Conservation (phyloP, 495 filamentous ascomycete species). For the Pseudomonodictys pantanalensis region DNA sequence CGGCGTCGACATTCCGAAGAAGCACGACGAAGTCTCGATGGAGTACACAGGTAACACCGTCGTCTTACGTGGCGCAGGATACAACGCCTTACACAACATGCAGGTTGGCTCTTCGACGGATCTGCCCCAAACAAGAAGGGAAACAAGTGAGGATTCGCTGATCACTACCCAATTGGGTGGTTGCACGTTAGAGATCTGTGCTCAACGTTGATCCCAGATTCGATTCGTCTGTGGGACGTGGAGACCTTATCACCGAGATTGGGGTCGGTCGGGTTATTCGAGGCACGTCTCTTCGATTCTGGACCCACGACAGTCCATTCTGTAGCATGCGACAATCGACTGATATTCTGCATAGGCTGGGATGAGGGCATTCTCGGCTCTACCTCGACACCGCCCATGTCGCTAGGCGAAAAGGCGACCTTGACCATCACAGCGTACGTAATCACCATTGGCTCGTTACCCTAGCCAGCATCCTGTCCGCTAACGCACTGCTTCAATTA, state of each 20-base stretch:
- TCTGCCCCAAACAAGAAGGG: constrained; percentile 20
- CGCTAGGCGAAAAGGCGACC: constrained; percentile 35
- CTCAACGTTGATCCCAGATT: constrained; percentile 27
- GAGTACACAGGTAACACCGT: constrained; percentile 29
- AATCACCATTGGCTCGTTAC: constrained; percentile 10
- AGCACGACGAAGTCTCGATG: constrained; percentile 29
- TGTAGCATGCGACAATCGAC: constrained; percentile 11
- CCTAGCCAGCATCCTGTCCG: background rate
- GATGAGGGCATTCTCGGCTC: constrained; percentile 35
- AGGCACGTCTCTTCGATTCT: constrained; percentile 15
- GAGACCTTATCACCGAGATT: constrained; percentile 29
- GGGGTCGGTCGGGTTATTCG: constrained; percentile 32
- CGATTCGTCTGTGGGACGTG: constrained; percentile 34
- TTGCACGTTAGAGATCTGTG: background rate
- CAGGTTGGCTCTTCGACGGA: constrained; percentile 32
- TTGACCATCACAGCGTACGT: constrained; percentile 35
- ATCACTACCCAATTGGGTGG: background rate
- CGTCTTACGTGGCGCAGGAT: background rate
- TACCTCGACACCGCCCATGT: constrained; percentile 17
- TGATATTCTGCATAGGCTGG: constrained; percentile 34
- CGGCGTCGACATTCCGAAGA: constrained; percentile 27
- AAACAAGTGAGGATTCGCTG: constrained; percentile 7
- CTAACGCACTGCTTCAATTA: constrained; percentile 15
- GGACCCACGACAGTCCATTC: background rate
- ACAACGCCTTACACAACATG: background rate